Percentiles rank a stretch among this genome's conserved stretches.
Conservation (phyloP, 495 filamentous ascomycete species). For the Tuber umbilicatum region DNA sequence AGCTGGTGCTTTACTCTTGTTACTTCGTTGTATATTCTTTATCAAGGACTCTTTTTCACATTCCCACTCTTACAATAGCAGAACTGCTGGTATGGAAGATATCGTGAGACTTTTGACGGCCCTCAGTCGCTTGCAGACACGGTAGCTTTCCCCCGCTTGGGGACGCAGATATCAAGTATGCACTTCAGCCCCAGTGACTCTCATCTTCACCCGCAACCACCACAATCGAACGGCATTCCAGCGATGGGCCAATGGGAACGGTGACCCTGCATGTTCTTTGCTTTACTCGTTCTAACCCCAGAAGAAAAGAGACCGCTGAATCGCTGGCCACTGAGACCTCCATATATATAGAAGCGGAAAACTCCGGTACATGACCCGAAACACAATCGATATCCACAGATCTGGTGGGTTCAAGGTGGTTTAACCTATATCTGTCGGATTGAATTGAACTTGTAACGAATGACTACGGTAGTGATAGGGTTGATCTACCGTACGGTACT, state of each 20-base stretch:
- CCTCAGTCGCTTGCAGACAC: background rate
- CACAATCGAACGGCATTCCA: background rate
- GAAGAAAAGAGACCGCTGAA: background rate
- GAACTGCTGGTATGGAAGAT: background rate
- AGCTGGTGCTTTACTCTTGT: background rate
- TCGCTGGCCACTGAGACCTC: background rate
- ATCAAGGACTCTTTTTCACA: background rate
- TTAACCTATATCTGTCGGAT: background rate
- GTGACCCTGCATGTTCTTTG: background rate
- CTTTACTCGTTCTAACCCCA: background rate
- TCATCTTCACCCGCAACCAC: background rate
- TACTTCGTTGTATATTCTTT: background rate
- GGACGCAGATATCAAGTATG: background rate
- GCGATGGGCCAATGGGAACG: background rate
- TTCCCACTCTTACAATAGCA: background rate
- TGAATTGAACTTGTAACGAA: background rate
- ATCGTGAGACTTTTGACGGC: background rate
- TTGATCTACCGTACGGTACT: too few relatives aligned
- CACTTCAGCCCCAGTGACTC: background rate
- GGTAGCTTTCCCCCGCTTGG: background rate
- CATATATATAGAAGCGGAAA: background rate
- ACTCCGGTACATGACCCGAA: background rate
- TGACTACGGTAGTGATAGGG: background rate
- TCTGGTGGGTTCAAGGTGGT: background rate
- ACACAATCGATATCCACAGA: background rate